A percentile compares a stretch with the other conserved stretches of the same genome.
Evolutionary conservation across 2,329 filamentous ascomycete species (phyloP).

Genomic region (Stemphylium lycopersici): DNA sequence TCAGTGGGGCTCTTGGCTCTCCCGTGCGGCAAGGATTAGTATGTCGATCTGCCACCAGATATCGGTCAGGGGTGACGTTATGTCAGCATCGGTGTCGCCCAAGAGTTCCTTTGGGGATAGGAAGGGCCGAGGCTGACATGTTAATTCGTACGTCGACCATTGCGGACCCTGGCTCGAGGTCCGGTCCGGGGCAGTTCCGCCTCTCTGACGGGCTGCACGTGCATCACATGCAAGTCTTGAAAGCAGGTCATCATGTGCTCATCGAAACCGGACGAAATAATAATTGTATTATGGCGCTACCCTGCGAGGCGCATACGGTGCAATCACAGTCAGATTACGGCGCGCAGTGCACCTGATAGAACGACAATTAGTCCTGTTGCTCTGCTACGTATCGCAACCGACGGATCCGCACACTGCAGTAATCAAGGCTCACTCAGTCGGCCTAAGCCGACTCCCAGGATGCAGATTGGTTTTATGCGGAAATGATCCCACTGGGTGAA

Average conservation of each 20-base stretch:
- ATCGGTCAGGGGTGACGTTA: conserved; percentile 1
- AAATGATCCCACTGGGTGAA: conserved; percentile 14
- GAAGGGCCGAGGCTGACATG: not conserved
- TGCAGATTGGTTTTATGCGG: conserved; percentile 27
- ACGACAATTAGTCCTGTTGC: not conserved
- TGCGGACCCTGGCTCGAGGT: not conserved
- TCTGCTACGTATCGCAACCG: not conserved
- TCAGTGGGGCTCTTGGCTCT: conserved; percentile 4
- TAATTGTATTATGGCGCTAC: no score
- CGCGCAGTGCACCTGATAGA: no score
- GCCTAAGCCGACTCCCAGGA: conserved; percentile 36
- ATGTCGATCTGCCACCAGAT: conserved; percentile 2
- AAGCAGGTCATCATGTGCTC: not conserved
- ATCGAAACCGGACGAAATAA: not conserved
- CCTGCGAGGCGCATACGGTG: no score
- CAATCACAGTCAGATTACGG: no score
- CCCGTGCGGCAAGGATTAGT: not conserved
- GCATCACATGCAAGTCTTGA: not conserved
- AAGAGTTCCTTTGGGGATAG: not conserved
- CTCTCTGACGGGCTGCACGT: not conserved
- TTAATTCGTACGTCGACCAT: not conserved
- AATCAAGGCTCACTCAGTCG: conserved; percentile 21
- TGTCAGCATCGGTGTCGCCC: conserved; percentile 4
- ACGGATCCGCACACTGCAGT: not conserved
- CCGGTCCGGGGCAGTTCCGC: not conserved